Conservation (phyloP, 441 rosid species). For the Raphanus hybrid region DNA sequence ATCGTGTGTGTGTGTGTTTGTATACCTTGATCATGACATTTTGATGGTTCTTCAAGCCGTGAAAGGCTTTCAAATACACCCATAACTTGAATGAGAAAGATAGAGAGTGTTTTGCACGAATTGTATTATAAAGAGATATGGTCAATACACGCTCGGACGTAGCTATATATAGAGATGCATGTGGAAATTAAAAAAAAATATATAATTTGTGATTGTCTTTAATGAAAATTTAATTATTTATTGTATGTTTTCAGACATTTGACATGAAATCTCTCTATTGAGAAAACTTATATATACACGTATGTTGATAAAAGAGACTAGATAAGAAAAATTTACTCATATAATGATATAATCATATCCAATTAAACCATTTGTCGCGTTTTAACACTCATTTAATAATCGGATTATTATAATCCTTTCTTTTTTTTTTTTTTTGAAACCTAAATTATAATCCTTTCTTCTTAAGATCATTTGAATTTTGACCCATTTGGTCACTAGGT, state of each 20-base stretch:
- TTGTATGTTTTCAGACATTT: neutral
- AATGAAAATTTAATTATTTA: neutral
- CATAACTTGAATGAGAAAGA: conserved; percentile 25
- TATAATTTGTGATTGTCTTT: neutral
- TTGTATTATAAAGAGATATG: neutral
- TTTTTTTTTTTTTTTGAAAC: no score
- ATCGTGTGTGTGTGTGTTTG: neutral
- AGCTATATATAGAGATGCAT: conserved; percentile 13
- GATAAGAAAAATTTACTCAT: neutral
- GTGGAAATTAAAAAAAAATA: neutral
- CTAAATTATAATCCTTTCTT: no score
- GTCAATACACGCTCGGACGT: conserved; percentile 13
- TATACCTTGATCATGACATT: conserved; percentile 25
- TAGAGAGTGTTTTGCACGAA: neutral
- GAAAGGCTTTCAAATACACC: neutral
- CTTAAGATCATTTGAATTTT: neutral
- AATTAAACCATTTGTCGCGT: neutral
- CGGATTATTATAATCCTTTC: no score
- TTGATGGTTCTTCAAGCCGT: neutral
- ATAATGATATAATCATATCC: neutral
- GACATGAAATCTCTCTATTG: neutral
- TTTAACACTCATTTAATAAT: neutral
- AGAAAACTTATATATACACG: neutral
- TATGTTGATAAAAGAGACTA: neutral
- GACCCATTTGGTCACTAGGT: neutral